Evolutionary conservation across 441 rosid genomes (phyloP).

Genomic region (Macaranga tanarius): DNA sequence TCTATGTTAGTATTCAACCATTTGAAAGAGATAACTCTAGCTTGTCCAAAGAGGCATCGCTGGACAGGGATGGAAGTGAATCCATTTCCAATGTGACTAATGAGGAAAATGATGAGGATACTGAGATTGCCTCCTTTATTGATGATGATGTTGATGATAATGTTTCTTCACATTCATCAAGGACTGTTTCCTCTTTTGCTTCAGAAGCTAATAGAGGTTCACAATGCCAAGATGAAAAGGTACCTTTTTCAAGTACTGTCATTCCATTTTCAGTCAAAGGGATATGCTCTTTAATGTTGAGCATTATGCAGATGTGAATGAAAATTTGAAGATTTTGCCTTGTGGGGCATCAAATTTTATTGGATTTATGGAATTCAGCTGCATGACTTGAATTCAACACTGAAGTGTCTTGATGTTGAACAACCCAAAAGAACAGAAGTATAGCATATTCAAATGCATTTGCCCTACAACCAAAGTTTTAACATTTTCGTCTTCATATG

Average conservation of each 20-base stretch:
- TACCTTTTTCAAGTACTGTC: conserved; percentile 20
- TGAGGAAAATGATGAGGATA: conserved; percentile 53
- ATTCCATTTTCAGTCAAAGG: neutral
- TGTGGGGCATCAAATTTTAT: conserved; percentile 2
- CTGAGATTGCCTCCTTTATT: conserved; percentile 65
- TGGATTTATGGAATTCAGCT: neutral
- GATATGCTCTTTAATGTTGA: neutral
- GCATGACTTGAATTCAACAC: neutral
- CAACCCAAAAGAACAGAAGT: neutral
- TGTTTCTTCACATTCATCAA: conserved; percentile 56
- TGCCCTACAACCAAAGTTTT: neutral
- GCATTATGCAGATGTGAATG: neutral
- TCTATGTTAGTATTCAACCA: conserved; percentile 60
- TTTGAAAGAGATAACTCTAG: conserved; percentile 45
- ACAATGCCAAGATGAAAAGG: conserved; percentile 48
- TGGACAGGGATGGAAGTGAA: conserved; percentile 56
- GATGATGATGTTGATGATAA: conserved; percentile 62
- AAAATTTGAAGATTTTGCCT: neutral
- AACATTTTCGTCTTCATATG: neutral
- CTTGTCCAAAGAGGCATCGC: conserved; percentile 43
- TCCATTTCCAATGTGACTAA: conserved; percentile 52
- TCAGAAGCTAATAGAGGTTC: conserved; percentile 34
- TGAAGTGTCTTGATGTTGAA: neutral
- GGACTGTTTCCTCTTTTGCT: conserved; percentile 44
- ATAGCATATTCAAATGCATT: neutral